Conservation (phyloP, 345 rosid genomes). For the Euphorbia tirucalli region DNA sequence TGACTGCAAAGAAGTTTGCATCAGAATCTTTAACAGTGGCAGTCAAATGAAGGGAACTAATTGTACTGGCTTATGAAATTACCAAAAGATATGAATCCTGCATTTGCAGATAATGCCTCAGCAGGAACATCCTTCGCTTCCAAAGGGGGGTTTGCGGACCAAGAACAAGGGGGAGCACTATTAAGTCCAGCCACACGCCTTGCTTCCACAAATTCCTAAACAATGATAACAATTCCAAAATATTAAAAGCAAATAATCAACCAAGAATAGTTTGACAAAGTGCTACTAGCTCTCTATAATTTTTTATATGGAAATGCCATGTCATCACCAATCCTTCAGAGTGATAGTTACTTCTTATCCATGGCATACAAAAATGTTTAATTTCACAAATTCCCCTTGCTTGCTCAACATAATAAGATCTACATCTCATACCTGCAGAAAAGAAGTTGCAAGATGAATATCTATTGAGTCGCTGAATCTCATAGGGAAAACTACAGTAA, state of each 20-base stretch:
- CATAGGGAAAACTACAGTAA: conserved; percentile 87
- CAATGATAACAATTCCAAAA: conserved; percentile 10
- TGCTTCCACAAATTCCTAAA: conserved; percentile 90
- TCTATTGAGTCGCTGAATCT: conserved; percentile 85
- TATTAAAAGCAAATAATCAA: conserved; percentile 16
- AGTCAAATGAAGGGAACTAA: conserved; percentile 1
- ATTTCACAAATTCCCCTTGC: background rate
- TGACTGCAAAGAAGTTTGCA: conserved; percentile 44
- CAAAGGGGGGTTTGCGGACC: conserved; percentile 74
- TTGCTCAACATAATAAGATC: conserved; percentile 4
- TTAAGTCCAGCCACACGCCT: conserved; percentile 73
- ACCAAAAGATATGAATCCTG: conserved; percentile 97
- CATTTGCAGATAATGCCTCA: conserved; percentile 77
- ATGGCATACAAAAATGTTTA: conserved; percentile 1
- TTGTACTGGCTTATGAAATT: conserved; percentile 21
- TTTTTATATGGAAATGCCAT: background rate
- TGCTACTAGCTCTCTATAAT: background rate
- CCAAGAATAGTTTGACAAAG: background rate
- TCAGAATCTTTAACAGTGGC: conserved; percentile 16
- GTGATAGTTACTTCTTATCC: background rate
- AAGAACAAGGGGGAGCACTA: conserved; percentile 81
- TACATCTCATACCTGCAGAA: conserved; percentile 62
- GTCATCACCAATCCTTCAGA: background rate
- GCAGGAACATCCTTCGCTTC: conserved; percentile 71
- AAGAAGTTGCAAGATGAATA: conserved; percentile 80